phyloP scores from a whole-genome alignment of 1,284 basidiomycete genomes.

The Boletus nobilissimus region DNA sequence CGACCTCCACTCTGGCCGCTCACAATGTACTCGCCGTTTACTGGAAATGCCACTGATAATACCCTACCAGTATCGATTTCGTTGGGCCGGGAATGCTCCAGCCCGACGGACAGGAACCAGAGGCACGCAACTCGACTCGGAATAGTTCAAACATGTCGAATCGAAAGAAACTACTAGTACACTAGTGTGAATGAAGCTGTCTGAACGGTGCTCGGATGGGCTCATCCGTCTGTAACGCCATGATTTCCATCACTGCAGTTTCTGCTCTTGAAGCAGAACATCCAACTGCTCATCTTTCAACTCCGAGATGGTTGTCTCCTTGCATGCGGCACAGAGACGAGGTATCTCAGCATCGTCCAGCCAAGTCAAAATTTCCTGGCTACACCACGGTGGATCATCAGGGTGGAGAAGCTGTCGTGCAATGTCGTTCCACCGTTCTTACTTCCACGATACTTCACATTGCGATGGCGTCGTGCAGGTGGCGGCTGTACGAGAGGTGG shows the following conservation, averaged over 20 bases:
- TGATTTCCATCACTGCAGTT: background rate
- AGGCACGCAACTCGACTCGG: too few species aligned
- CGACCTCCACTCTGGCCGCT: too few species aligned
- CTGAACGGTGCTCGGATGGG: background rate
- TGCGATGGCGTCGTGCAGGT: background rate
- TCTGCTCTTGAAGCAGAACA: background rate
- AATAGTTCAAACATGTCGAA: too few species aligned
- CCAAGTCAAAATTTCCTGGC: background rate
- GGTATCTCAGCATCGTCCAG: background rate
- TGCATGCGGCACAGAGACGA: background rate
- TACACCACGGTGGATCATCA: background rate
- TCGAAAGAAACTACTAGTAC: too few species aligned
- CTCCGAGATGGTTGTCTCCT: background rate
- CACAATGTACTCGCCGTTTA: too few species aligned
- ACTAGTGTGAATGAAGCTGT: too few species aligned
- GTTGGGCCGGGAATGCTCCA: too few species aligned
- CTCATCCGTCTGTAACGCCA: constrained; percentile 1
- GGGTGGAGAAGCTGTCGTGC: background rate
- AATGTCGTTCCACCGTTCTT: constrained; percentile 1
- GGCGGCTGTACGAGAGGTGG: background rate
- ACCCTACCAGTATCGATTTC: too few species aligned
- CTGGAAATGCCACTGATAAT: too few species aligned
- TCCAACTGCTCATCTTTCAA: background rate
- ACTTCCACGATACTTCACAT: background rate
- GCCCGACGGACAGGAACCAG: too few species aligned